These are phyloP conservation scores for Suillus tomentosus DNA, from an alignment of 768 basidiomycete genomes.

Conservation along the genomic window DNA sequence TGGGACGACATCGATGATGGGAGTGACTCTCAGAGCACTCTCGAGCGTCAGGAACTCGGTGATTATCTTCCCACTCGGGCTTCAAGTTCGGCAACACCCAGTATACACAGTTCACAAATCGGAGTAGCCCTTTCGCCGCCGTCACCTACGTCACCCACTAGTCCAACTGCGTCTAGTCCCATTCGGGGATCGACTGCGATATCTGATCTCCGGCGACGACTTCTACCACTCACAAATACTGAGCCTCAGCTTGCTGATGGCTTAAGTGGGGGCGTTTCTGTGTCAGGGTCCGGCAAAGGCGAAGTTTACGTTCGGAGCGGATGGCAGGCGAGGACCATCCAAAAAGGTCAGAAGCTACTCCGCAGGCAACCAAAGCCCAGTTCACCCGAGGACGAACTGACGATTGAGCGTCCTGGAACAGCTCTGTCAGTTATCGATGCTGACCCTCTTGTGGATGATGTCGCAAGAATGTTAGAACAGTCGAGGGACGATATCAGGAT, in stretches of 20 bases:
- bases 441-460: constrained; percentile 61
- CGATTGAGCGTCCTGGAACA: constrained; percentile 29
- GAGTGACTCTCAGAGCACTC: constrained; percentile 38
- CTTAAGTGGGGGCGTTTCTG: constrained; percentile 71
- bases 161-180: constrained; percentile 22
- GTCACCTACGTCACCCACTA: constrained; percentile 15
- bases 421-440: constrained; percentile 38
- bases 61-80: constrained; percentile 26
- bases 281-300: constrained; percentile 76
- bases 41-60: constrained; percentile 34
- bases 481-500: constrained; percentile 66
- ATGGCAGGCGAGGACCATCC: constrained; percentile 74
- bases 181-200: constrained; percentile 36
- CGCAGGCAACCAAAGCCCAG: constrained; percentile 31
- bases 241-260: constrained; percentile 69
- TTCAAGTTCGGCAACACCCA: constrained; percentile 13
- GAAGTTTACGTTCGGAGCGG: constrained; percentile 77
- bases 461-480: constrained; percentile 58
- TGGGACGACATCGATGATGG: constrained; percentile 66
- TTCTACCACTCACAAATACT: constrained; percentile 59
- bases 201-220: constrained; percentile 56
- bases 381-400: constrained; percentile 27
- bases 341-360: constrained; percentile 44
- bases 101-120: constrained; percentile 15
- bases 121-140: constrained; percentile 14